Evolutionary conservation across 352 stramenopile genomes (phyloP), one percentile per base, ranked within the genome.

Genomic region (Pythium phragmiticola): DNA sequence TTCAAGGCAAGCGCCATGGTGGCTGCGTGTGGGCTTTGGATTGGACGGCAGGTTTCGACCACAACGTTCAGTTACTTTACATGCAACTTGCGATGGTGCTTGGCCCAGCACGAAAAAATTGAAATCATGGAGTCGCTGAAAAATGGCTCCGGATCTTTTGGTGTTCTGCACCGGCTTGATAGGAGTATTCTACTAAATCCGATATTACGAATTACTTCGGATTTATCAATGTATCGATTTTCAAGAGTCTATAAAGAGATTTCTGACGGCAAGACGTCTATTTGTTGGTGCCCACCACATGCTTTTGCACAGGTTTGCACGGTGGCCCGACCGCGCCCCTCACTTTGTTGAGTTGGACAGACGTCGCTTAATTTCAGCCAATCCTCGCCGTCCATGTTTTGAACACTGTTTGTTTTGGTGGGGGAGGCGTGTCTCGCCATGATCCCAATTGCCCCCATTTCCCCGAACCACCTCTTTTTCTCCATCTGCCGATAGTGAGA

Each of bases 141-240:
- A 54, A 9, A 12, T 61, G 50, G 60, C 56, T 70, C 63, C 53
- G 63, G 56, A 70, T 70, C 63, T 70, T 65, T 65, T 70, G 51
- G 46, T 48, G 42, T 33, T 45, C n/a, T 67, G 37, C 63, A 60
- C 63, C 63, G 63, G 63, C 63, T 70, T 60, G 56, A 65, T 60
- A 19, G 36, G 4, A n/a, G 47, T 30, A 17, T 49, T 53, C 43
- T 60, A 50, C 30, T 2, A 65, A 56, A 57, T 51, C 14, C 49
- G 37, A 69, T 69, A 54, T 14, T 3, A 9, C 9, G 23, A 5
- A 19, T 9, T 19, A 23, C 56, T 60, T 17, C 11, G 8, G 7
- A 45, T 46, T 55, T 4, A 33, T 12, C 45, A 34, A 11, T 12
- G 16, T 48, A 63, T 63, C 28, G 11, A 28, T 1, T 12, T 56